These are phyloP conservation scores for Phialophora expanda DNA, from an alignment of 2,329 filamentous ascomycete genomes.

Conservation along the genomic window DNA sequence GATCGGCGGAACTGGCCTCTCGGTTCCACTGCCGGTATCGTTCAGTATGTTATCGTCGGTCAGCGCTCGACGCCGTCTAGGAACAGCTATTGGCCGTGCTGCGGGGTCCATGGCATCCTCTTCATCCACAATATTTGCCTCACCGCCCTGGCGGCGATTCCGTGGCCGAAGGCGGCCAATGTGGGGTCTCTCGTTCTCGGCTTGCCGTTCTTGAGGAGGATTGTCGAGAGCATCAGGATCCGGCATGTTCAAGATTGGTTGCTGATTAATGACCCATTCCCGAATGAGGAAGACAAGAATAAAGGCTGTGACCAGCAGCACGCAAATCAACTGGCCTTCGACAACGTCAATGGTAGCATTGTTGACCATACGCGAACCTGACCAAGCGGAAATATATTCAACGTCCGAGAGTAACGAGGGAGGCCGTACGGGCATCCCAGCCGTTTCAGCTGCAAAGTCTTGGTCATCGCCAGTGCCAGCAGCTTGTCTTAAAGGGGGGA, in stretches of 20 bases:
- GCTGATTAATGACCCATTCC: constrained; percentile 98
- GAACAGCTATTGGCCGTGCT: constrained; percentile 24
- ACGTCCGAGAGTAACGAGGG: constrained; percentile 64
- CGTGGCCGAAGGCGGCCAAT: constrained; percentile 7
- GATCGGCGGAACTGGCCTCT: constrained; percentile 23
- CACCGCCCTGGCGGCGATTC: constrained; percentile 7
- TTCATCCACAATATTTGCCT: constrained; percentile 7
- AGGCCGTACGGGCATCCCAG: constrained; percentile 41
- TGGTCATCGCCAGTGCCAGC: not conserved
- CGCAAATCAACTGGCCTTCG: constrained; percentile 91
- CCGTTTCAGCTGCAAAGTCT: constrained; percentile 27
- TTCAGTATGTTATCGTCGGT: constrained; percentile 47
- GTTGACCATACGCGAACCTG: constrained; percentile 74
- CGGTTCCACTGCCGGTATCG: constrained; percentile 21
- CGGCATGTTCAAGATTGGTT: constrained; percentile 86
- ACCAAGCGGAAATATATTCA: constrained; percentile 61
- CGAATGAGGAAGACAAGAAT: constrained; percentile 96
- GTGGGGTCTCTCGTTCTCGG: constrained; percentile 20
- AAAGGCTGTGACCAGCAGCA: constrained; percentile 89
- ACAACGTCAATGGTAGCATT: constrained; percentile 79
- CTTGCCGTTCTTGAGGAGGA: constrained; percentile 24
- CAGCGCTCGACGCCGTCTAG: constrained; percentile 27
- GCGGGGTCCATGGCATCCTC: not conserved
- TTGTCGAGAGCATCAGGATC: constrained; percentile 58
- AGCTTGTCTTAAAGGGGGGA: constrained; percentile 14